A percentile compares a stretch with the other conserved stretches of the same genome.
Evolutionary conservation across 2,329 filamentous ascomycete genomes (phyloP).

Genomic region (Shiraia sp.): DNA sequence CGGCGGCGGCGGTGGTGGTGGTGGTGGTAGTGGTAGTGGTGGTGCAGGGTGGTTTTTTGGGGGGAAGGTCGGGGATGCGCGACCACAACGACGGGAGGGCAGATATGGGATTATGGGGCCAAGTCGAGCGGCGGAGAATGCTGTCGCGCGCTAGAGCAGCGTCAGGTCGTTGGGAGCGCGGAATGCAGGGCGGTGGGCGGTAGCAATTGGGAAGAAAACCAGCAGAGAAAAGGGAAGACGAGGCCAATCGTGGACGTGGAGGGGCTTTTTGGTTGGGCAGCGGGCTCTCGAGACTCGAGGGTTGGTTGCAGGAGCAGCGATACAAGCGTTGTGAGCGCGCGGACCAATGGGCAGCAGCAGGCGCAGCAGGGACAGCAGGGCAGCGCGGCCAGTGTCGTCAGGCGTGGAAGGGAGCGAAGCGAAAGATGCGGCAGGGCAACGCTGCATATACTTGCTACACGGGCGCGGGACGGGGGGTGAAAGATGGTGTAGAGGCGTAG

Average conservation of each 20-base stretch:
- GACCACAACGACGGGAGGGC: slow-evolving; percentile 6
- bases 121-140: slow-evolving; percentile 12
- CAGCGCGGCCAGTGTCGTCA: slow-evolving; percentile 7
- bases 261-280: slow-evolving; percentile 34
- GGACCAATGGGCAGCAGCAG: neutral
- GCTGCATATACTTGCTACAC: too few relatives aligned
- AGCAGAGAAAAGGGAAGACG: slow-evolving; percentile 33
- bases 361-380: slow-evolving; percentile 1
- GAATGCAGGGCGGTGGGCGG: slow-evolving; percentile 29
- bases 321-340: slow-evolving; percentile 6
- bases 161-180: slow-evolving; percentile 23
- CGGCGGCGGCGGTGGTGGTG: too few relatives aligned
- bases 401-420: slow-evolving; percentile 3
- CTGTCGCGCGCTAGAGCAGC: slow-evolving; percentile 29
- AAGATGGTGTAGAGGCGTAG: too few relatives aligned
- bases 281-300: slow-evolving; percentile 25
- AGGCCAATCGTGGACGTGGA: slow-evolving; percentile 15
- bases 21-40: too few relatives aligned
- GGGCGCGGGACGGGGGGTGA: too few relatives aligned
- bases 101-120: slow-evolving; percentile 24
- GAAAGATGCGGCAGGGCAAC: too few relatives aligned
- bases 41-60: slow-evolving; percentile 13
- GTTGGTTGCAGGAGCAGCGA: slow-evolving; percentile 22
- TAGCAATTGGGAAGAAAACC: slow-evolving; percentile 22
- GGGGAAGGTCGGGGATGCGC: slow-evolving; percentile 17